phyloP scores from a whole-genome alignment of 768 basidiomycete genomes.

The Fomitopsis serialis region DNA sequence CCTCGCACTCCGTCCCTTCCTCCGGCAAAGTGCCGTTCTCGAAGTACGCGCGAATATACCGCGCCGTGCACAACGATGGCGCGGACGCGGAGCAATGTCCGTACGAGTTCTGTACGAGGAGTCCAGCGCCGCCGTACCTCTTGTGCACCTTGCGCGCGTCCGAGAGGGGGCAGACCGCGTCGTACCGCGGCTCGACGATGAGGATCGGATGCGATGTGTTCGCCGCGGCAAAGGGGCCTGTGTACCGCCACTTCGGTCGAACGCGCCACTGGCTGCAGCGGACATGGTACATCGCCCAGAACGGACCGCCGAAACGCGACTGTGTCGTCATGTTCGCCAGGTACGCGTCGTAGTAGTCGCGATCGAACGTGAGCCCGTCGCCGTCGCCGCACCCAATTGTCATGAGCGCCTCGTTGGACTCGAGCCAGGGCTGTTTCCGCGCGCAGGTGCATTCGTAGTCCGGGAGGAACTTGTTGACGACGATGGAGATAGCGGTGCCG shows the following conservation, averaged over 20 bases:
- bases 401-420: constrained; percentile 8
- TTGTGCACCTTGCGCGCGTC: constrained; percentile 2
- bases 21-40: constrained; percentile 12
- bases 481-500: constrained; percentile 3
- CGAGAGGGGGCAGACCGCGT: constrained; percentile 8
- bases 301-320: constrained; percentile 4
- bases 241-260: constrained; percentile 3
- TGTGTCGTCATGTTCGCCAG: not conserved
- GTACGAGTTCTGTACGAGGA: constrained; percentile 8
- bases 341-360: not conserved
- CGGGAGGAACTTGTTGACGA: constrained; percentile 4
- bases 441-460: constrained; percentile 11
- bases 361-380: constrained; percentile 1
- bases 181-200: constrained; percentile 3
- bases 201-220: constrained; percentile 7
- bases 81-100: constrained; percentile 13
- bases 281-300: not conserved
- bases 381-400: constrained; percentile 12
- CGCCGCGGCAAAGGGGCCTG: constrained; percentile 5
- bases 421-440: not conserved
- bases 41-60: constrained; percentile 12
- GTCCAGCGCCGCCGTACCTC: constrained; percentile 6
- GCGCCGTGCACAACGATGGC: constrained; percentile 16
- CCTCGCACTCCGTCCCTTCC: constrained; percentile 14
- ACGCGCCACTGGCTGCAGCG: constrained; percentile 6